Base-by-base conservation (phyloP, 495 filamentous ascomycete genomes). In the Glarea lozoyensis region DNA sequence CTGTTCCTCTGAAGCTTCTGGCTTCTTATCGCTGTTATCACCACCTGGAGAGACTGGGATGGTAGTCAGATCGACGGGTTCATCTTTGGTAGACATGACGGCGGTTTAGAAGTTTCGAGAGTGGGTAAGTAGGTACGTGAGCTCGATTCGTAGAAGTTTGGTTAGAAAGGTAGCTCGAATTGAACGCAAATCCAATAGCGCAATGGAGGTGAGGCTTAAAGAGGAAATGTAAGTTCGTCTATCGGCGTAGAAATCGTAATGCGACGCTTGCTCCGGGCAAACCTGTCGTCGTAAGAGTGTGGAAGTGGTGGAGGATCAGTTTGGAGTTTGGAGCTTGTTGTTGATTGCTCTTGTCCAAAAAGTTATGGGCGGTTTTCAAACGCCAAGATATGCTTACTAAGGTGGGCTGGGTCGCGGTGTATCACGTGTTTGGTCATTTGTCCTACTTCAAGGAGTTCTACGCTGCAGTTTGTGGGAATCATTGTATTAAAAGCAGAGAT, bases 31-130 rank as follows among this genome's bases (percentile, higher is more conserved):
- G 1, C 24, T 31, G 34, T 55, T 46, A 29, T 65, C 66, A 43
- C 70, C 79, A 24, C 70, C 70, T 25, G 82, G 84, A 18, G 81
- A 86, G 65, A 89, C 78, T 22, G 85, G 84, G 43, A 88, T 88
- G 16, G 71, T 75, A 31, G 66, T 72, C 40, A 77, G 69, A 45
- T 77, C 73, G 54, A 77, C 72, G 43, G 69, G 73, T 42, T n/a
- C n/a, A n/a, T n/a, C n/a, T n/a, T n/a, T n/a, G n/a, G n/a, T n/a
- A 15, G 37, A 4, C 11, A 10, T 17, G 5, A 25, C 10, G 17
- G 11, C 6, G 10, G 27, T 34, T 25, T 16, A 27, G 33, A 6
- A 37, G 33, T 37, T 29, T 29, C n/a, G 7, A 29, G 7, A 29
- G 7, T n/a, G 7, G 25, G 7, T 7, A 29, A 29, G 7, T 29